Evolutionary conservation across 306 rosid genomes (phyloP), one percentile per base, ranked within the genome.

Genomic region (Pyrus bretschneideri): DNA sequence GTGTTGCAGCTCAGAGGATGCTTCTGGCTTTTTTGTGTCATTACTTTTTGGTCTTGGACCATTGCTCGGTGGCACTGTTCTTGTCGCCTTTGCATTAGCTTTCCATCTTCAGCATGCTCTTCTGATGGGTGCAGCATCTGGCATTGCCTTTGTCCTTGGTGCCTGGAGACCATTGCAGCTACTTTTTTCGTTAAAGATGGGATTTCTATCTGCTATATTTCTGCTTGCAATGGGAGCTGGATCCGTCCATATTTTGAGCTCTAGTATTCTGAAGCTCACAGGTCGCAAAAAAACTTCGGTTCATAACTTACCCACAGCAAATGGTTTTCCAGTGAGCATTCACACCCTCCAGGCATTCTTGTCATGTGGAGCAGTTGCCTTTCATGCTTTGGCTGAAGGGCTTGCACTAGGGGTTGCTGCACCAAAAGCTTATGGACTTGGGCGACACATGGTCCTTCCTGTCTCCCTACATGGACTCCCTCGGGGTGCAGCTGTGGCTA

Each of bases 341-440:
- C 99, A 92, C 86, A 96, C 99, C 77, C 97, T 96, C 68, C 98
- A 96, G 76, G 87, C 98, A 51, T 96, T 96, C 87, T 78, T 96
- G 74, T 83, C 98, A 42, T 96, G 98, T 13, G 99, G 98, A 70
- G 91, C 96, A 29, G 83, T 96, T 38, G 99, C 98, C 30, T 46
- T 92, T 23, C 99, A 96, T 29, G 99, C 99, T 27, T 76, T 92
- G 83, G 98, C 98, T 1, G 99, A 96, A 87, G 99, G 99, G 66
- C 97, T 96, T 64, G 99, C 98, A 2, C 83, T 96, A 59, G 99
- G 99, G 64, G 99, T 96, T n/a, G 99, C 99, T 45, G 99, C 99
- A 11, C 99, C 99, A 64, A 92, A 96, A 83, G 99, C 99, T 27
- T 91, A 91, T 64, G 99, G 98, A 54, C 93, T 92, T 1, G 99